Base-by-base conservation (phyloP, 192 early-diverging fungal genomes). In the Entomortierella parvispora region DNA sequence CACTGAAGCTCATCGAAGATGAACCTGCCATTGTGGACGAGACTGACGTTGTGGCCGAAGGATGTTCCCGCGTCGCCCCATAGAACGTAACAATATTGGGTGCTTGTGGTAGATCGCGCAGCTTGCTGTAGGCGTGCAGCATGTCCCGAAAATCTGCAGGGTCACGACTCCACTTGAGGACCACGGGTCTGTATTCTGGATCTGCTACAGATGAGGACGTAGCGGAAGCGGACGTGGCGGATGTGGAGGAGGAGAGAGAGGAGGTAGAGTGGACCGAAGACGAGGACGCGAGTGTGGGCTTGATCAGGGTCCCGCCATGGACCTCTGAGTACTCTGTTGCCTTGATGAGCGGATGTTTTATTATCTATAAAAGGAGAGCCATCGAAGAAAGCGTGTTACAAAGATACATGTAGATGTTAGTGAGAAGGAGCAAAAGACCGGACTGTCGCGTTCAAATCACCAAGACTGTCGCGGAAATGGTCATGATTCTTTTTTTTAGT, bases 341-440 rank as follows among this genome's bases (percentile, higher is more conserved):
- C 66, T 77, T 77, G 28, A 77, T 77, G 47, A 77, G 74, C 28
- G 74, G 74, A 42, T 77, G 66, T 31, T 77, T 77, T 68, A 77
- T 77, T 31, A 77, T 68, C 74, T 77, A 68, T 23, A 12, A 26
- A 4, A 17, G 52, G 22, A 29, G 8, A 18, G 14, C 14, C 26
- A 4, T 29, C 44, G 14, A 23, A 12, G 32, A 42, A 53, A 22
- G 34, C 31, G 17, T 50, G 2, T 7, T 8, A 26, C 14, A 23
- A 3, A 34, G 29, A 26, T 22, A 28, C 26, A 31, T 22, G 26
- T 26, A 10, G 7, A 3, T 22, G 58, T 61, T 61, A 61, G 58
- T 23, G 25, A 26, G 7, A 18, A 14, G 15, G 29, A 52, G 12
- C 0, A 53, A 14, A 18, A 53, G n/a, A n/a, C n/a, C n/a, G n/a